Conservation (phyloP, 1,284 basidiomycete species). For the Albatrellus sp. region DNA sequence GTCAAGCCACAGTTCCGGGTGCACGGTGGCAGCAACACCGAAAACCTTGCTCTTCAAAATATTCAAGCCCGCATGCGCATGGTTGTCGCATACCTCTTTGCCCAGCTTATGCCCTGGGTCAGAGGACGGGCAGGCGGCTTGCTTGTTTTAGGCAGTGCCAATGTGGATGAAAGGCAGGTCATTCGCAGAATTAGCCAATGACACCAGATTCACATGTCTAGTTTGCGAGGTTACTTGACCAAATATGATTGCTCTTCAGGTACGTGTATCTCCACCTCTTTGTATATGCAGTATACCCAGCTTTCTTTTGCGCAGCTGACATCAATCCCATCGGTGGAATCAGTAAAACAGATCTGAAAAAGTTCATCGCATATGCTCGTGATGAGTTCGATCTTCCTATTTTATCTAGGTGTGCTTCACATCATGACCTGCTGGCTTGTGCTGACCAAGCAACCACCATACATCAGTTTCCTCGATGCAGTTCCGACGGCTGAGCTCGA, state of each 20-base stretch:
- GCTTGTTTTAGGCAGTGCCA: constrained; percentile 91
- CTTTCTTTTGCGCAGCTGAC: constrained; percentile 49
- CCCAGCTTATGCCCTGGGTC: constrained; percentile 91
- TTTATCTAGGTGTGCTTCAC: constrained; percentile 46
- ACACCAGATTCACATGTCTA: constrained; percentile 17
- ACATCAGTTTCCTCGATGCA: constrained; percentile 74
- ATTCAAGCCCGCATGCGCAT: constrained; percentile 95
- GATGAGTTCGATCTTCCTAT: constrained; percentile 77
- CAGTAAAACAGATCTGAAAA: constrained; percentile 95
- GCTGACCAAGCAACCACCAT: background rate
- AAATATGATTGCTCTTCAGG: constrained; percentile 94
- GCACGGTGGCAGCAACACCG: constrained; percentile 79
- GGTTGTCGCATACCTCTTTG: constrained; percentile 96
- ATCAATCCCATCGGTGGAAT: constrained; percentile 98
- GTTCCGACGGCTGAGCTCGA: constrained; percentile 94
- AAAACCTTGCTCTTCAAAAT: constrained; percentile 96
- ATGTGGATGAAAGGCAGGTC: constrained; percentile 87
- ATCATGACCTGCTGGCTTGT: background rate
- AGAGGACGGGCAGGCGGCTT: constrained; percentile 78
- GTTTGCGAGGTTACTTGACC: constrained; percentile 91
- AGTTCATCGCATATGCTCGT: constrained; percentile 83
- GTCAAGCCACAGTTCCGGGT: constrained; percentile 75
- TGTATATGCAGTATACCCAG: background rate
- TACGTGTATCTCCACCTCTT: constrained; percentile 17
- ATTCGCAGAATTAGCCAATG: background rate